Conservation (phyloP, 257 asterid genomes). For the Catharanthus roseus region DNA sequence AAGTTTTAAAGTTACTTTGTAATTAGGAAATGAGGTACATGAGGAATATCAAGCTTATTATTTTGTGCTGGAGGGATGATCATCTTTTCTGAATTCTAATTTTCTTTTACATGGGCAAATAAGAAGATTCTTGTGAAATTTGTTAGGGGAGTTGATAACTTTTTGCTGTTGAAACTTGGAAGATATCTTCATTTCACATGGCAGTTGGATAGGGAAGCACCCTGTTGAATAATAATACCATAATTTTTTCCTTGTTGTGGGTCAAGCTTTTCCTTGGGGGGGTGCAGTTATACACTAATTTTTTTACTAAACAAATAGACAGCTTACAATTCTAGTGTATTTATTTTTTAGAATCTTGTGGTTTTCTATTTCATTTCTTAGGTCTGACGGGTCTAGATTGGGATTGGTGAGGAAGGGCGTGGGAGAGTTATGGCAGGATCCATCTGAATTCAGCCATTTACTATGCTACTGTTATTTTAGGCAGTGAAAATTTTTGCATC, state of each 20-base stretch:
- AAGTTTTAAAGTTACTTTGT: background rate
- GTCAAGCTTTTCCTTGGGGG: background rate
- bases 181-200: too few species aligned
- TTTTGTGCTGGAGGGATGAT: background rate
- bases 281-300: too few species aligned
- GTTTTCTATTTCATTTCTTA: background rate
- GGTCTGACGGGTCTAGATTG: background rate
- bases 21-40: background rate
- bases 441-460: background rate
- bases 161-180: background rate
- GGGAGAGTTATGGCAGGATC: background rate
- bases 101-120: background rate
- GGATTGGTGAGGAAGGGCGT: background rate
- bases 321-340: background rate
- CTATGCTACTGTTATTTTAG: background rate
- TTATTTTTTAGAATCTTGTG: too few species aligned
- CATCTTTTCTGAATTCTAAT: background rate
- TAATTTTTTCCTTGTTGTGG: background rate
- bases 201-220: too few species aligned
- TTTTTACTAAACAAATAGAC: background rate
- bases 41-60: background rate
- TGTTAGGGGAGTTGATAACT: background rate
- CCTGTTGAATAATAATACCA: too few species aligned
- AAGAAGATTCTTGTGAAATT: background rate
- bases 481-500: background rate